phyloP scores from a whole-genome alignment of 257 asterid genomes.

The Ajuga chamaepitys region DNA sequence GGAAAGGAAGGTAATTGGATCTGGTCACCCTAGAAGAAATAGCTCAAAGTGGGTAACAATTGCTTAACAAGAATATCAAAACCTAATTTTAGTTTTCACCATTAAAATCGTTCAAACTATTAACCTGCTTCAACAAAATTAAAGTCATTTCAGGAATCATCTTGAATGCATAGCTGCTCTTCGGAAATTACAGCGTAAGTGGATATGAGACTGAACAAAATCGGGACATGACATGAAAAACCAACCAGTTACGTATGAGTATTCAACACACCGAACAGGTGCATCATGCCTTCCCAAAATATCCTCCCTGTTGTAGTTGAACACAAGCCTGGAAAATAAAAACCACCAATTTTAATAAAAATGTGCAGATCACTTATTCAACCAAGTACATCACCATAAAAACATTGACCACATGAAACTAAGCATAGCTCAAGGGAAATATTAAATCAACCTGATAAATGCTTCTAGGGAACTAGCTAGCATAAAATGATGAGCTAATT shows the following conservation, averaged over 20 bases:
- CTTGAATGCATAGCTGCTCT: not conserved
- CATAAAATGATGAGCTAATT: not conserved
- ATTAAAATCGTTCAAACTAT: not conserved
- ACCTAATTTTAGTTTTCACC: not conserved
- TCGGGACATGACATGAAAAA: not conserved
- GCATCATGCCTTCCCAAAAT: slow-evolving; percentile 68
- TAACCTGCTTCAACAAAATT: not conserved
- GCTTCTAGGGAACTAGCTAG: not conserved
- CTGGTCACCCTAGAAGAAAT: not conserved
- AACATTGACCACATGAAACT: not conserved
- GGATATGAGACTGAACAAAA: not conserved
- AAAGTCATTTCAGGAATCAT: not conserved
- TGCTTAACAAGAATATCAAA: not conserved
- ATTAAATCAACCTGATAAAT: not conserved
- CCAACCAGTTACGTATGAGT: slow-evolving; percentile 72
- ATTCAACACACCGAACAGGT: slow-evolving; percentile 77
- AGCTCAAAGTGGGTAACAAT: not conserved
- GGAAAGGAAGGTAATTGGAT: not conserved
- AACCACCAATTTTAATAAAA: not conserved
- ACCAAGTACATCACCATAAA: not conserved
- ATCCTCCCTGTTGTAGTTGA: slow-evolving; percentile 63
- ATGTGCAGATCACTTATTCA: not conserved
- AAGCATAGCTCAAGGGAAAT: not conserved
- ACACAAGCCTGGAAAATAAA: slow-evolving; percentile 51
- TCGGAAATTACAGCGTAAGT: not conserved